A percentile compares a stretch with the other conserved stretches of the same genome.
These are phyloP conservation scores for Trichoderma citrinoviride DNA, from an alignment of 2,329 filamentous ascomycete genomes.

Conservation along the genomic window DNA sequence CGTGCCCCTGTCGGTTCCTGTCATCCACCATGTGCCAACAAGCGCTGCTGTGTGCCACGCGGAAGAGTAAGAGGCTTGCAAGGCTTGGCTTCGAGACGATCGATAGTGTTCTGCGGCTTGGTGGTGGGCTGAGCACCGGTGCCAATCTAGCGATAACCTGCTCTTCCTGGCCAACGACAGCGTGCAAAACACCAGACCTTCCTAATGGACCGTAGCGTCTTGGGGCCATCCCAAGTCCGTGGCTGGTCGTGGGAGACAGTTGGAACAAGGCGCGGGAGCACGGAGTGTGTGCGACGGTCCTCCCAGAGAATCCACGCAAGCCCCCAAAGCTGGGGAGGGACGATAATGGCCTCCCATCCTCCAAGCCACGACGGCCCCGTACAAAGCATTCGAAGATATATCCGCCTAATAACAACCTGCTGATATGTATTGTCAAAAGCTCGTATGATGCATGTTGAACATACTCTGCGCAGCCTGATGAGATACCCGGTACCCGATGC, in stretches of 20 bases:
- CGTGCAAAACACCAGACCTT: conserved; percentile 16
- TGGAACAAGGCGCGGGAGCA: not conserved
- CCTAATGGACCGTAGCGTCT: conserved; percentile 16
- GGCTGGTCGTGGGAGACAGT: conserved; percentile 15
- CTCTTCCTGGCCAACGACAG: not conserved
- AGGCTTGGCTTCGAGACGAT: not conserved
- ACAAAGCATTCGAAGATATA: not conserved
- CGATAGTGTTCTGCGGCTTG: not conserved
- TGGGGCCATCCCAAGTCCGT: not conserved
- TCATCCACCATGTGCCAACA: conserved; percentile 21
- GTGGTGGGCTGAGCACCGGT: not conserved
- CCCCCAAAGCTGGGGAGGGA: not conserved
- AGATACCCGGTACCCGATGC: too few relatives aligned
- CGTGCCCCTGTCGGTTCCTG: conserved; percentile 13
- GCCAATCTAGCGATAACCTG: conserved; percentile 18
- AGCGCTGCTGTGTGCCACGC: not conserved
- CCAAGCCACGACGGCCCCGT: not conserved
- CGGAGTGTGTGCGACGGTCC: conserved; percentile 4
- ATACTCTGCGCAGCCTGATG: too few relatives aligned
- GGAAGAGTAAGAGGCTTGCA: not conserved
- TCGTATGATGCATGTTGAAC: too few relatives aligned
- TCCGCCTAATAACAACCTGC: too few relatives aligned
- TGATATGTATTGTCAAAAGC: too few relatives aligned
- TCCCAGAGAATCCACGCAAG: conserved; percentile 5
- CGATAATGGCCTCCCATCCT: not conserved